Base-by-base conservation (phyloP, 1,284 basidiomycete species). In the Tilletiaria anomala region DNA sequence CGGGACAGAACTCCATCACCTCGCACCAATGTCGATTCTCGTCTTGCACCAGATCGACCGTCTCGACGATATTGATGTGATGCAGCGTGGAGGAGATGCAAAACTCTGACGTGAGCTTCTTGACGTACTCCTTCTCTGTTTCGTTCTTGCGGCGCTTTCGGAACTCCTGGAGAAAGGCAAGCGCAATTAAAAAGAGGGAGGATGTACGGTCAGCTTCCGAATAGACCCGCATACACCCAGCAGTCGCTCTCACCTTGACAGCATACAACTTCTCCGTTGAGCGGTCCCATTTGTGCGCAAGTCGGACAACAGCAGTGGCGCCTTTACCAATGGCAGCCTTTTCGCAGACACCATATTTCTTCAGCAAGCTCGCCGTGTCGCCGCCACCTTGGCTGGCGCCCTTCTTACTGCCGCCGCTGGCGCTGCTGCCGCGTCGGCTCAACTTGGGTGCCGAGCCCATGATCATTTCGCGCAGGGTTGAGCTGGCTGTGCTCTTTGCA, bases 41-140 rank as follows among this genome's bases (percentile, higher is more conserved):
- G 70, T 97, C 91, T 65, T 97, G 91, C 19, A 97, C 83, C 52
- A 97, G 78, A 70, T 97, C 91, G 47, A 97, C 93, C 2, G 91
- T 97, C 73, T 97, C 91, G 61, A 97, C 89, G 59, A 97, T 77
- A 69, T 97, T 97, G 67, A 79, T 74, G 43, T 96, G 91, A 67
- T 96, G 89, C 33, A 97, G 72, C 1, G 93, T 96, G 23, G 89
- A 96, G 23, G 87, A 91, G 52, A 97, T 97, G 70, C 91, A 97
- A 70, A 97, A 97, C 69, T 97, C 91, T 17, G 91, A 88, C 2
- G 91, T 97, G 59, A 97, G 81, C 71, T 97, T 97, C 78, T 97
- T 97, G 72, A 97, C 82, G 65, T 97, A 97, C 71, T 97, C 93
- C 70, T 94, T 94, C 70, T 97, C 89, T 2, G 88, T 81, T 72